Evolutionary conservation across 768 basidiomycete species (phyloP).

Genomic region (Mrakia blollopis): DNA sequence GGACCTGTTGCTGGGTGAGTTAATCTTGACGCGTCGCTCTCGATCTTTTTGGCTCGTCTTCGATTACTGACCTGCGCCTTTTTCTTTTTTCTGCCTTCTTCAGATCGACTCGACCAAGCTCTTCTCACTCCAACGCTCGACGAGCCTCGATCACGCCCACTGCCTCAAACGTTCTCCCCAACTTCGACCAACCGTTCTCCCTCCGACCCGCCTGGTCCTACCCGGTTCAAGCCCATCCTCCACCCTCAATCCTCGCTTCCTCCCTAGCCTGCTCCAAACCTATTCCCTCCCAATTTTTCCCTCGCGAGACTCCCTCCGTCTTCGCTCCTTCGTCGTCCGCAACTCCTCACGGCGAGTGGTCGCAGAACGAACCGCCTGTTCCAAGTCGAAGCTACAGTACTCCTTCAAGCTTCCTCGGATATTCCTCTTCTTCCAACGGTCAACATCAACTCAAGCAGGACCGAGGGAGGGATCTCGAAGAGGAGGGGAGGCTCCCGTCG

Average conservation of each 20-base stretch:
- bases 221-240: not conserved
- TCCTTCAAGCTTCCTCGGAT: not conserved
- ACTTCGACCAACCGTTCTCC: not conserved
- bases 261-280: not conserved
- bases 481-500: not conserved
- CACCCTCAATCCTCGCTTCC: not conserved
- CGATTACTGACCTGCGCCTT: not conserved
- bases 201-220: not conserved
- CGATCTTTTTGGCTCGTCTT: not conserved
- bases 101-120: not conserved
- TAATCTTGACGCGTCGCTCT: not conserved
- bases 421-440: not conserved
- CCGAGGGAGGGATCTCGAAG: not conserved
- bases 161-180: not conserved
- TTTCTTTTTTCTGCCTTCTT: not conserved
- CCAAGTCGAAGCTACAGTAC: not conserved
- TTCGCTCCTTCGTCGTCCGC: not conserved
- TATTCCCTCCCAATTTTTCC: not conserved
- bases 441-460: not conserved
- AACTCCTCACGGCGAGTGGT: not conserved
- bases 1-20: conserved; percentile 22
- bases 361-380: not conserved
- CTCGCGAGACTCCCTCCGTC: not conserved
- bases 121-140: not conserved
- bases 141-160: not conserved